Evolutionary conservation across 2,329 filamentous ascomycete species (phyloP).

Genomic region (Nigrospora sphaerica): DNA sequence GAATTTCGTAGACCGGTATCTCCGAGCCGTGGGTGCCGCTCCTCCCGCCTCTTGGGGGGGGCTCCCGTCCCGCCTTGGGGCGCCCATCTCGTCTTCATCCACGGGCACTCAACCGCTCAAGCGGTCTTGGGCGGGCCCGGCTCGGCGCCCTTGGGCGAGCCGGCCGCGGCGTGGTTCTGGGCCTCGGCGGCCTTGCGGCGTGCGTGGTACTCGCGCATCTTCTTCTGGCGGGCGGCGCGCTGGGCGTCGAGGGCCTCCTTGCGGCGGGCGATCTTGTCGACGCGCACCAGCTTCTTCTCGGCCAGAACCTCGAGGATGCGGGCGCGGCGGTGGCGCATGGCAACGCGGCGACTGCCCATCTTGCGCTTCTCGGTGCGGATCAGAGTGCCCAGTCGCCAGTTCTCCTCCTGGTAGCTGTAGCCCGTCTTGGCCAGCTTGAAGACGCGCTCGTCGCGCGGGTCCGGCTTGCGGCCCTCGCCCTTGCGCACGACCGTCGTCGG

Average conservation of each 20-base stretch:
- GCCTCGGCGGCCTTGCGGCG: conserved; percentile 7
- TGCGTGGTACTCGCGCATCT: conserved; percentile 15
- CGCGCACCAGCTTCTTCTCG: conserved; percentile 20
- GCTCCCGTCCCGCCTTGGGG: too few relatives aligned
- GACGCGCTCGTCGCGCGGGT: conserved; percentile 34
- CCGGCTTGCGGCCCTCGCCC: conserved; percentile 17
- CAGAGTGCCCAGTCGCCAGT: conserved; percentile 50
- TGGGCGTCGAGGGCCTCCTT: conserved; percentile 21
- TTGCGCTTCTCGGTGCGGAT: conserved; percentile 41
- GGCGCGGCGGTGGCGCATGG: conserved; percentile 43
- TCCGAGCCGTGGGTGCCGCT: too few relatives aligned
- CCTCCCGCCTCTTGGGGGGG: too few relatives aligned
- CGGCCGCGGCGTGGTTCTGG: not conserved
- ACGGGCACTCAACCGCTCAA: too few relatives aligned
- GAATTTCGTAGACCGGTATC: too few relatives aligned
- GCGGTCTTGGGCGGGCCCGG: too few relatives aligned
- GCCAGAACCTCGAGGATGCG: conserved; percentile 18
- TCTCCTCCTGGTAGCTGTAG: conserved; percentile 55
- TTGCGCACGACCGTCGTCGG: conserved; percentile 36
- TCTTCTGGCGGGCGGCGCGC: conserved; percentile 10
- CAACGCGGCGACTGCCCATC: conserved; percentile 34
- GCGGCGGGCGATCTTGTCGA: conserved; percentile 20
- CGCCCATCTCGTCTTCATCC: too few relatives aligned
- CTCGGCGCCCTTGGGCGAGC: not conserved
- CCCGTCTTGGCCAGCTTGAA: conserved; percentile 40